These are phyloP conservation scores for Trichoderma simmonsii DNA, from an alignment of 2,329 filamentous ascomycete species.

Conservation along the genomic window DNA sequence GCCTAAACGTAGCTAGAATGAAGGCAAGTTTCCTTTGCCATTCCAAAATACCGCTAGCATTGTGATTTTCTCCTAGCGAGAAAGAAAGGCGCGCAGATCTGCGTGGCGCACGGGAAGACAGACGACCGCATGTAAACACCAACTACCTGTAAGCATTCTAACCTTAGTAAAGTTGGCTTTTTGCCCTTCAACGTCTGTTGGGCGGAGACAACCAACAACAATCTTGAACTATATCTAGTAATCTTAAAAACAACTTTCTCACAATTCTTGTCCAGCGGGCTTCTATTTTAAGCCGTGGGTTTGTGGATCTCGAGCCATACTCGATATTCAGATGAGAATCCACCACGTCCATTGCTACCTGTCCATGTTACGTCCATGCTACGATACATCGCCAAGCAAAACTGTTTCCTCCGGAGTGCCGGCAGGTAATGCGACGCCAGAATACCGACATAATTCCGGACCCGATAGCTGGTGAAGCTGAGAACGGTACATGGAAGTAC, in stretches of 20 bases:
- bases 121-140: not conserved
- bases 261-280: not conserved
- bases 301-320: not conserved
- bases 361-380: not conserved
- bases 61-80: not conserved
- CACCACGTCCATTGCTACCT: not conserved
- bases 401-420: not conserved
- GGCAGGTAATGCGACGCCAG: not conserved
- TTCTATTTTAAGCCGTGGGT: not conserved
- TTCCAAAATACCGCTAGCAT: not conserved
- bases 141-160: not conserved
- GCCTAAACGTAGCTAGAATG: not conserved
- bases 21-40: not conserved
- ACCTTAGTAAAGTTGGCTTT: not conserved
- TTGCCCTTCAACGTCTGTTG: not conserved
- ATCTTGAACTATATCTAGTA: not conserved
- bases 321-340: not conserved
- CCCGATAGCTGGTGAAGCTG: not conserved
- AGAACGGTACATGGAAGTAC: not conserved
- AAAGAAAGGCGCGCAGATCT: not conserved
- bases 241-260: not conserved
- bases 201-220: not conserved
- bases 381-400: not conserved
- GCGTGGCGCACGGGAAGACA: not conserved
- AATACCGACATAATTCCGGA: constrained; percentile 7